A percentile compares a stretch with the other conserved stretches of the same genome.
Evolutionary conservation across 2,329 filamentous ascomycete genomes (phyloP).

Genomic region (Microascus cirrosus): DNA sequence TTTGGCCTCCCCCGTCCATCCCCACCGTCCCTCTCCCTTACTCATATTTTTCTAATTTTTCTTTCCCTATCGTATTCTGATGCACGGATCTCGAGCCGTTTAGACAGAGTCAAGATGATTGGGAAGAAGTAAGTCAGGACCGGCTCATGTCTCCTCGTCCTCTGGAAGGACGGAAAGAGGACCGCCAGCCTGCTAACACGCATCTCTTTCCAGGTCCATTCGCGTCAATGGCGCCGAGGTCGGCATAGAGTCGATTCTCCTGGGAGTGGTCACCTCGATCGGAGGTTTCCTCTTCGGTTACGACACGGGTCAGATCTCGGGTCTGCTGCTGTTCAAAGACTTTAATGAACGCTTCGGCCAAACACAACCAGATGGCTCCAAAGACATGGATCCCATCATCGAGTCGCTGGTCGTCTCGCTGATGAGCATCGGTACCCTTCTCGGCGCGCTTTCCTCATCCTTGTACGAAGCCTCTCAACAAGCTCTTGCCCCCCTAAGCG

Average conservation of each 20-base stretch:
- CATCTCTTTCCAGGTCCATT: slow-evolving; percentile 19
- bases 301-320: slow-evolving; percentile 49
- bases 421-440: slow-evolving; percentile 41
- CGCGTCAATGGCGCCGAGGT: slow-evolving; percentile 30
- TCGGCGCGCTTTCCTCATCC: slow-evolving; percentile 33
- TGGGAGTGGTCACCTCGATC: slow-evolving; percentile 42
- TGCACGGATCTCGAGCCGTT: neutral
- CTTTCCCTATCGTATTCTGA: neutral
- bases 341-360: slow-evolving; percentile 37
- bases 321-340: slow-evolving; percentile 23
- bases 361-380: slow-evolving; percentile 23
- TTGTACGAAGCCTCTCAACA: neutral
- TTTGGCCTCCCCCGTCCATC: neutral
- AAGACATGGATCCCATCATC: slow-evolving; percentile 27
- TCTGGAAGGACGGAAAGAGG: neutral
- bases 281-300: slow-evolving; percentile 55
- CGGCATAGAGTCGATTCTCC: slow-evolving; percentile 24
- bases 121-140: slow-evolving; percentile 6
- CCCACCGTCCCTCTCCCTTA: neutral
- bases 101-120: neutral
- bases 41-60: neutral
- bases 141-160: neutral
- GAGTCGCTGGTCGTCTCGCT: slow-evolving; percentile 44
- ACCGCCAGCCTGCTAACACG: neutral
- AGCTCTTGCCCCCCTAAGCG: neutral